A percentile compares a stretch with the other conserved stretches of the same genome.
Evolutionary conservation across 495 filamentous ascomycete genomes (phyloP).

Genomic region (Pseudotulostoma volvatum): DNA sequence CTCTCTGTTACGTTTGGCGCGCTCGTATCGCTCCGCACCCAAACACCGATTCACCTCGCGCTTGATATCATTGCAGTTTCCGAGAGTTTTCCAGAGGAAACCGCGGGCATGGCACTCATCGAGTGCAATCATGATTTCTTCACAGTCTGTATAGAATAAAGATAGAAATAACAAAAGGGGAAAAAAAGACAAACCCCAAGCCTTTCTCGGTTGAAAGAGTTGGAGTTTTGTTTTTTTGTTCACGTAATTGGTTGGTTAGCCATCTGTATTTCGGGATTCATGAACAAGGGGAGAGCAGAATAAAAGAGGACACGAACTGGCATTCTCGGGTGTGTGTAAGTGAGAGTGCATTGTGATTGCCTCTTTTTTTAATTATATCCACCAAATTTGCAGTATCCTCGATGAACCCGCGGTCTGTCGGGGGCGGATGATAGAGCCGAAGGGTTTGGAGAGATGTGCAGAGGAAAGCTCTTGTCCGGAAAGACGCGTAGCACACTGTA

Average conservation of each 20-base stretch:
- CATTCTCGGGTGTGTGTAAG: constrained; percentile 78
- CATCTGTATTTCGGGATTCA: too few species aligned
- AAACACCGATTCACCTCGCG: constrained; percentile 67
- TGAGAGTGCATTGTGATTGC: constrained; percentile 93
- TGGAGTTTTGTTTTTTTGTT: not conserved
- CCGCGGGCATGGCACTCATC: constrained; percentile 91
- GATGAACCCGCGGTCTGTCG: too few species aligned
- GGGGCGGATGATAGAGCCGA: too few species aligned
- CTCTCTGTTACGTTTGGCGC: constrained; percentile 60
- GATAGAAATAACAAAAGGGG: not conserved
- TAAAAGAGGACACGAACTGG: constrained; percentile 39
- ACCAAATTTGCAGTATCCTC: too few species aligned
- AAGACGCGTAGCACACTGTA: too few species aligned
- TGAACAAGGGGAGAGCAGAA: too few species aligned
- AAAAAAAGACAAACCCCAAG: constrained; percentile 1
- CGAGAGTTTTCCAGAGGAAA: constrained; percentile 74
- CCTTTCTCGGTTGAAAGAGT: too few species aligned
- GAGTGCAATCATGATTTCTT: constrained; percentile 78
- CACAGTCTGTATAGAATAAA: constrained; percentile 48
- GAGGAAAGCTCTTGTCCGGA: too few species aligned
- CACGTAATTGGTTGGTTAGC: too few species aligned
- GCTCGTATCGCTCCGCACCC: constrained; percentile 56
- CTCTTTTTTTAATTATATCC: too few species aligned
- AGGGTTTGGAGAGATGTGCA: too few species aligned
- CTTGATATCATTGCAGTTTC: constrained; percentile 82